These are phyloP conservation scores for Cucumis hystrix DNA, from an alignment of 306 rosid species.

Conservation along the genomic window DNA sequence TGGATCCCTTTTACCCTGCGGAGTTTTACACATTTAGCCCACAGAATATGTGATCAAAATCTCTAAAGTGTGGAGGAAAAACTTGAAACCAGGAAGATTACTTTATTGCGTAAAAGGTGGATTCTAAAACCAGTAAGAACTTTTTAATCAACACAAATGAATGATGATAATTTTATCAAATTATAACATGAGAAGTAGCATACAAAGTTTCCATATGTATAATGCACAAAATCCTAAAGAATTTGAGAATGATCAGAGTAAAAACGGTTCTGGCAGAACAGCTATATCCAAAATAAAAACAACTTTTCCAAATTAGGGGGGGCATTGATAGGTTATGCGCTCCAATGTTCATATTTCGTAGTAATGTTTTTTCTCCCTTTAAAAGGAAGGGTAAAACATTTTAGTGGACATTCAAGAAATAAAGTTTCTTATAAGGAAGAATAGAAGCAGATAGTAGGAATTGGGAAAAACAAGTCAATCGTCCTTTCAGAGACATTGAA, in stretches of 20 bases:
- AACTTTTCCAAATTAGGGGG: neutral
- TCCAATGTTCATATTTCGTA: neutral
- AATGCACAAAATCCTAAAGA: neutral
- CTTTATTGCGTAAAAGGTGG: neutral
- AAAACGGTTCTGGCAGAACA: neutral
- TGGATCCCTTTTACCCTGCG: conserved; percentile 74
- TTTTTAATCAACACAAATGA: neutral
- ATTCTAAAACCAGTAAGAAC: neutral
- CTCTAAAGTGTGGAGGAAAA: neutral
- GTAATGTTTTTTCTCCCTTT: neutral
- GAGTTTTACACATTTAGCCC: neutral
- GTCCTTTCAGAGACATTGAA: neutral
- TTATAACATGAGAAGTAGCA: neutral
- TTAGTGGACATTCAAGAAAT: neutral
- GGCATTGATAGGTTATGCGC: neutral
- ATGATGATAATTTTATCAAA: neutral
- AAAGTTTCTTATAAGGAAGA: neutral
- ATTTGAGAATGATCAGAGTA: neutral
- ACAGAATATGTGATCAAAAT: neutral
- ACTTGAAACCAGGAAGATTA: neutral
- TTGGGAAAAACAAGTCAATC: neutral
- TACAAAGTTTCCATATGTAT: neutral
- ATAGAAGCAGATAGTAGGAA: neutral
- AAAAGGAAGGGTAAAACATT: neutral
- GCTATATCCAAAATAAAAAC: neutral